These are phyloP conservation scores for Boletus huronensis DNA, from an alignment of 768 basidiomycete genomes.

Conservation along the genomic window DNA sequence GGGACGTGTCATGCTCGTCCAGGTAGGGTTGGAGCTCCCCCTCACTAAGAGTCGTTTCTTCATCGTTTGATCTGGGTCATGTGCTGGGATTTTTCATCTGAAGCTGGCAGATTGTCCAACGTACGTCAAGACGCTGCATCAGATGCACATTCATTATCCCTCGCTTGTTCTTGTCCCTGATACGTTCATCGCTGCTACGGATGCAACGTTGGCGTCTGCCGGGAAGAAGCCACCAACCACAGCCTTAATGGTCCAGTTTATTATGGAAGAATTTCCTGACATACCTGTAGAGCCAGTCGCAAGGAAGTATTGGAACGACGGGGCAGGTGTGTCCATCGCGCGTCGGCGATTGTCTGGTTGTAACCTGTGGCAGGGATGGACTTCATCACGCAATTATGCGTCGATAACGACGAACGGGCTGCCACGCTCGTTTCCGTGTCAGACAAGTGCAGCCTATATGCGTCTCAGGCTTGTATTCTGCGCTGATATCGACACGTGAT, in stretches of 20 bases:
- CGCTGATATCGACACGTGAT: conserved; percentile 5
- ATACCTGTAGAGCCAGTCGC: conserved; percentile 66
- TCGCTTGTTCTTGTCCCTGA: conserved; percentile 75
- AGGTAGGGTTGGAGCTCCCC: conserved; percentile 44
- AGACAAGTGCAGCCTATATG: conserved; percentile 63
- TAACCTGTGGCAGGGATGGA: conserved; percentile 55
- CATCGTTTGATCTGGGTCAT: not conserved
- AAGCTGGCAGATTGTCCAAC: conserved; percentile 85
- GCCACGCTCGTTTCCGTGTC: conserved; percentile 75
- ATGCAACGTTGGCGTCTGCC: conserved; percentile 42
- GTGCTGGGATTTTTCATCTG: not conserved
- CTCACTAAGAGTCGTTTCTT: not conserved
- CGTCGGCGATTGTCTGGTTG: not conserved
- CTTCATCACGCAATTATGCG: conserved; percentile 71
- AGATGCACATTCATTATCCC: conserved; percentile 76
- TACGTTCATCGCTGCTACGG: conserved; percentile 65
- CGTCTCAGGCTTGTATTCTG: not conserved
- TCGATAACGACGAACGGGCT: conserved; percentile 78
- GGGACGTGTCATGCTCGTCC: conserved; percentile 70
- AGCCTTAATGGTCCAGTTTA: conserved; percentile 66
- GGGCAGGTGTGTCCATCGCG: conserved; percentile 47
- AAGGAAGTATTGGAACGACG: conserved; percentile 84
- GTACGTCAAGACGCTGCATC: conserved; percentile 84
- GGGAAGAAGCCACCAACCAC: conserved; percentile 45
- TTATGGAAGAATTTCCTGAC: conserved; percentile 71